phyloP scores from a whole-genome alignment of 2,329 filamentous ascomycete species.

The Xylariaceae sp. region DNA sequence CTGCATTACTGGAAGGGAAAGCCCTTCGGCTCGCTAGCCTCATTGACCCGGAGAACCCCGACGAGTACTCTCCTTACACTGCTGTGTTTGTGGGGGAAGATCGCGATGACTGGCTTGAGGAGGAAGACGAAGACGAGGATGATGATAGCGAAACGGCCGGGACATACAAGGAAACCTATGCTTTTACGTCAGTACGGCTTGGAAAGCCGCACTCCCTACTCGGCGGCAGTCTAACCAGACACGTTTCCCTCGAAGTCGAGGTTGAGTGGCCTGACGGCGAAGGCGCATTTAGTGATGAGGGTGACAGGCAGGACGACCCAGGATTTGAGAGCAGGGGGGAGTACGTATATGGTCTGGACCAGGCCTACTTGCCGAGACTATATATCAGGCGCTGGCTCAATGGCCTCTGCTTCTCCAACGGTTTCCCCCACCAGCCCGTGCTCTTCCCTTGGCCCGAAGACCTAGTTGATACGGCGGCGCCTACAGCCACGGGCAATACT shows the following conservation, averaged over 20 bases:
- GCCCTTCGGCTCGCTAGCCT: conserved; percentile 22
- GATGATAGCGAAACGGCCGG: conserved; percentile 2
- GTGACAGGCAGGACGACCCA: neutral
- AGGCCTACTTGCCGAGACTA: conserved; percentile 16
- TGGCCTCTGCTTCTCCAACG: conserved; percentile 25
- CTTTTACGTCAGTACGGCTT: conserved; percentile 20
- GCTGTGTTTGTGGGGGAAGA: conserved; percentile 24
- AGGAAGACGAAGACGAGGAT: conserved; percentile 8
- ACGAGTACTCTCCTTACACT: conserved; percentile 11
- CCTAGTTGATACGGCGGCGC: no score
- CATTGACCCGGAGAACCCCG: conserved; percentile 14
- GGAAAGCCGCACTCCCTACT: conserved; percentile 4
- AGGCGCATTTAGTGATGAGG: neutral
- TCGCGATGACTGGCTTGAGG: conserved; percentile 17
- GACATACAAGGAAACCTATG: conserved; percentile 13
- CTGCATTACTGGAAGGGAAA: conserved; percentile 23
- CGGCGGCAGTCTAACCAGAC: conserved; percentile 19
- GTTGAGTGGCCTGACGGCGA: conserved; percentile 18
- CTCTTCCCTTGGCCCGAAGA: conserved; percentile 27
- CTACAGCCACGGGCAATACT: neutral
- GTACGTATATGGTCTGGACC: no score
- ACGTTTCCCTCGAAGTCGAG: conserved; percentile 27
- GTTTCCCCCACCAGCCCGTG: conserved; percentile 14
- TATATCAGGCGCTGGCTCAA: conserved; percentile 29
- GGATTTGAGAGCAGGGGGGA: neutral